Evolutionary conservation across 441 rosid species (phyloP).

Genomic region (Populus trichocarpa): DNA sequence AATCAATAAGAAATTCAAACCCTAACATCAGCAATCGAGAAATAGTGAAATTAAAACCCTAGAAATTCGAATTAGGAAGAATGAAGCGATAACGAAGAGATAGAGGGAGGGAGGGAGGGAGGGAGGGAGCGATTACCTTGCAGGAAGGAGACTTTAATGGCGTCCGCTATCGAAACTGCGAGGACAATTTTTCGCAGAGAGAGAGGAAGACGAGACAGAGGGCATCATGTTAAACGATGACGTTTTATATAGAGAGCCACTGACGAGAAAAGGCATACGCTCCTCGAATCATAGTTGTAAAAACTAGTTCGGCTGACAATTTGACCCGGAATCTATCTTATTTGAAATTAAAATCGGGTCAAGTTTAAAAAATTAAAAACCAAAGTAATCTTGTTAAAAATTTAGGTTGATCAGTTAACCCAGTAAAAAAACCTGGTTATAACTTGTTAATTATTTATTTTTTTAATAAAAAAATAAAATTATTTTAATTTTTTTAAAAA

Average conservation of each 20-base stretch:
- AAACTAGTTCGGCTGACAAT: too few species aligned
- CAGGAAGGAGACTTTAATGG: background rate
- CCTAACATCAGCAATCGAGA: background rate
- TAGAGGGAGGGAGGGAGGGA: too few species aligned
- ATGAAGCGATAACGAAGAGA: background rate
- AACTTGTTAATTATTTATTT: too few species aligned
- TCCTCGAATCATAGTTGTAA: too few species aligned
- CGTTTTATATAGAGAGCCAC: background rate
- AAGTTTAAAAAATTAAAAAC: too few species aligned
- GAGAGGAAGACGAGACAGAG: background rate
- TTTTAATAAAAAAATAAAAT: too few species aligned
- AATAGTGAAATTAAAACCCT: background rate
- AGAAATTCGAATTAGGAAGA: background rate
- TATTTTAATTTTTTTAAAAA: too few species aligned
- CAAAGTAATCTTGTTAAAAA: too few species aligned
- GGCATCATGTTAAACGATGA: background rate
- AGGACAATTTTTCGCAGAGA: background rate
- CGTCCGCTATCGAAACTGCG: background rate
- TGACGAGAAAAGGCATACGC: background rate
- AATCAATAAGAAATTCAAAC: background rate
- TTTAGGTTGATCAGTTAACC: too few species aligned
- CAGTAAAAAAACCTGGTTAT: too few species aligned
- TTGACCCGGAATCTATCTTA: fast-evolving
- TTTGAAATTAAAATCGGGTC: too few species aligned
- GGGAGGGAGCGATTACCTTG: background rate